phyloP scores from a whole-genome alignment of 2,329 filamentous ascomycete genomes.

The Epichloe glyceriae region DNA sequence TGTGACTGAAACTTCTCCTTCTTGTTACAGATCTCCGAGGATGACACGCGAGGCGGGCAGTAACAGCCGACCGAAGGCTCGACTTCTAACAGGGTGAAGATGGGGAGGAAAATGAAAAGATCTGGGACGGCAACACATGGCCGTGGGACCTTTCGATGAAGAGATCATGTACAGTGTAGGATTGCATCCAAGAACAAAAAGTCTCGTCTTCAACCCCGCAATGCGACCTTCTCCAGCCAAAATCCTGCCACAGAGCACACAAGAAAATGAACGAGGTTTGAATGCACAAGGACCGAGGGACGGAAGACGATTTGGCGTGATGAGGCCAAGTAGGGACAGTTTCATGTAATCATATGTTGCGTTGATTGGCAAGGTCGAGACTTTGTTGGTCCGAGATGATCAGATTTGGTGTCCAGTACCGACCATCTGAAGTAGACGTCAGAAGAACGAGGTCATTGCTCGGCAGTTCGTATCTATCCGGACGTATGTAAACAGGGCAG shows the following conservation, averaged over 20 bases:
- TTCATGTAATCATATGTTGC: background rate
- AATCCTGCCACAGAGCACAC: background rate
- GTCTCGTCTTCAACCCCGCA: background rate
- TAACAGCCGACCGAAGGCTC: background rate
- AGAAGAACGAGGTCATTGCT: background rate
- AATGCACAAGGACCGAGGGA: background rate
- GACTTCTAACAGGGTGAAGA: background rate
- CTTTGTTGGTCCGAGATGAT: background rate
- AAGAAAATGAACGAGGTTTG: background rate
- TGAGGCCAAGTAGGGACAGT: background rate
- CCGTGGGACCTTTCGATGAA: background rate
- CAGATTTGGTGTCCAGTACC: background rate
- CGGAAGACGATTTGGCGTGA: background rate
- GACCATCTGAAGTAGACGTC: background rate
- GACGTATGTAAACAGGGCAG: background rate
- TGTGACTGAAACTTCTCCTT: background rate
- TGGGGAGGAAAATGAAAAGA: background rate
- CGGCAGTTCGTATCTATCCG: background rate
- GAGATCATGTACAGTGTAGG: background rate
- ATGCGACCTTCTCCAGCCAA: background rate
- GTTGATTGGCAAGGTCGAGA: background rate
- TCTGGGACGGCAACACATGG: background rate
- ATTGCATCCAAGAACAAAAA: background rate
- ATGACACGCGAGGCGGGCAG: background rate
- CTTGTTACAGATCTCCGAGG: background rate